Percentiles rank a stretch among this genome's conserved stretches.
These are phyloP conservation scores for Strombidium stylifer DNA, from an alignment of 73 alveolate species.

Conservation along the genomic window DNA sequence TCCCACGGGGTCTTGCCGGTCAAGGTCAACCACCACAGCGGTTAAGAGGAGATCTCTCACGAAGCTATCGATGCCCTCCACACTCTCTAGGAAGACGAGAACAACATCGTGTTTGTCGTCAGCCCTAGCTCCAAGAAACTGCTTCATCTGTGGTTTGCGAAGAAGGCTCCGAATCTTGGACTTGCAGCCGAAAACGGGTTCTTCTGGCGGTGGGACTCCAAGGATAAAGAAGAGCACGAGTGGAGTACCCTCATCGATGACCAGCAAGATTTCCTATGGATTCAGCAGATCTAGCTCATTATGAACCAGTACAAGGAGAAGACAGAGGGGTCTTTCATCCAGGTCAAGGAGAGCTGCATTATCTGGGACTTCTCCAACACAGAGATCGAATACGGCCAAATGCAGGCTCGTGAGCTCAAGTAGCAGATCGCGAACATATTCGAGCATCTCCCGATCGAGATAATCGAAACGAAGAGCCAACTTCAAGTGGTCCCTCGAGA, in stretches of 20 bases:
- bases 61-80: conserved; percentile 13
- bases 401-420: conserved; percentile 65
- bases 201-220: conserved; percentile 46
- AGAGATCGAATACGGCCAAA: conserved; percentile 64
- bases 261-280: conserved; percentile 30
- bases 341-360: conserved; percentile 59
- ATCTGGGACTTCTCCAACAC: conserved; percentile 69
- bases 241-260: conserved; percentile 28
- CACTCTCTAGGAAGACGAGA: conserved; percentile 29
- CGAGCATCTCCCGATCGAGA: conserved; percentile 47
- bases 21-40: conserved; percentile 8
- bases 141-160: conserved; percentile 40
- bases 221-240: conserved; percentile 8
- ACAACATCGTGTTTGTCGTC: conserved; percentile 47
- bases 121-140: conserved; percentile 6
- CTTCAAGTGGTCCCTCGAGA: conserved; percentile 48
- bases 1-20: conserved; percentile 23
- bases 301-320: conserved; percentile 67
- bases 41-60: conserved; percentile 27
- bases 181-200: conserved; percentile 74
- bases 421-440: conserved; percentile 54
- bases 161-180: conserved; percentile 24
- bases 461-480: conserved; percentile 58
- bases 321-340: conserved; percentile 73
- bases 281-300: conserved; percentile 46